A percentile compares a stretch with the other conserved stretches of the same genome.
Evolutionary conservation across 2,329 filamentous ascomycete species (phyloP).

Genomic region (Paracamarosporium sp.): DNA sequence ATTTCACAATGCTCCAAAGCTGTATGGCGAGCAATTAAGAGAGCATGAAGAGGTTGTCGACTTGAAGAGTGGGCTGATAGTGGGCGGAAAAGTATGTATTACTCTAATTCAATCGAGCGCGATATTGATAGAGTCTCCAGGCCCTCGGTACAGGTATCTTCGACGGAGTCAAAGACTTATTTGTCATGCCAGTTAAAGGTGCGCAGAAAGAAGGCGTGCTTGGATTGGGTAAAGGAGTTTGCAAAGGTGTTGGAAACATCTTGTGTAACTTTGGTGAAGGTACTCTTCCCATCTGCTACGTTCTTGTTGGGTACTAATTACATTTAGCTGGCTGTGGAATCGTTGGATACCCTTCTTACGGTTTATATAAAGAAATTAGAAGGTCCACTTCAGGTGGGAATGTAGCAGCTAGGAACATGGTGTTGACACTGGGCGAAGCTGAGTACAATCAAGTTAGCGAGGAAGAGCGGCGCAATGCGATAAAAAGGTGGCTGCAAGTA

Average conservation of each 20-base stretch:
- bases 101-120: neutral
- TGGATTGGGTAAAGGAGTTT: constrained; percentile 78
- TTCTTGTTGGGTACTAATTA: neutral
- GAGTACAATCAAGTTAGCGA: constrained; percentile 25
- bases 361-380: constrained; percentile 64
- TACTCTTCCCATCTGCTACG: constrained; percentile 1
- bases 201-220: constrained; percentile 65
- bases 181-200: constrained; percentile 77
- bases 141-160: constrained; percentile 78
- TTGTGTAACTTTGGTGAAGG: constrained; percentile 72
- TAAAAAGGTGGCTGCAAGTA: constrained; percentile 29
- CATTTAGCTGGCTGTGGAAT: constrained; percentile 60
- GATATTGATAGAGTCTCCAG: constrained; percentile 27
- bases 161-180: constrained; percentile 78
- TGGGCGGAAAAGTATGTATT: constrained; percentile 69
- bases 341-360: constrained; percentile 67
- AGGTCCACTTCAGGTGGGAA: constrained; percentile 19
- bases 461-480: constrained; percentile 23
- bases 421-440: constrained; percentile 20
- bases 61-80: constrained; percentile 73
- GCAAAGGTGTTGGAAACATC: constrained; percentile 74
- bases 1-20: constrained; percentile 82
- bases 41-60: constrained; percentile 77
- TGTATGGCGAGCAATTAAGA: constrained; percentile 83
- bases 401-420: constrained; percentile 16